phyloP scores from a whole-genome alignment of 1,284 basidiomycete species.

The Retiboletus fuscus region DNA sequence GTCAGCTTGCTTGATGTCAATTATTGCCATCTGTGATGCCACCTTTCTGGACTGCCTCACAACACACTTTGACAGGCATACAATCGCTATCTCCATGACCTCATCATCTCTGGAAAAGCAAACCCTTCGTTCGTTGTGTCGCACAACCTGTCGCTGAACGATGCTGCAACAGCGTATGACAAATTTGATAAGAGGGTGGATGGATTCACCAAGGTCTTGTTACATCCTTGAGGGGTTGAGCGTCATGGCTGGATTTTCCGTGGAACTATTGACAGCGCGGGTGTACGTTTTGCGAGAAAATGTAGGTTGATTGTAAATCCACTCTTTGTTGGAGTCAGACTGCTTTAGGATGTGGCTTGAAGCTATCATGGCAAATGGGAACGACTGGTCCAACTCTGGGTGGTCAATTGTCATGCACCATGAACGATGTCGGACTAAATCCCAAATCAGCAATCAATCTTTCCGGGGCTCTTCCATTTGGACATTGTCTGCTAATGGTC shows the following conservation, averaged over 20 bases:
- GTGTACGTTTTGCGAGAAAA: background rate
- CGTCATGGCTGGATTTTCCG: background rate
- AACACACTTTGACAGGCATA: slow-evolving; percentile 1
- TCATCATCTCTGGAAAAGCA: slow-evolving; percentile 18
- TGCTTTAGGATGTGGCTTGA: too few species aligned
- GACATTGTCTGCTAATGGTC: too few species aligned
- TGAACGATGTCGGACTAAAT: too few species aligned
- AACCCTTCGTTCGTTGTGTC: slow-evolving; percentile 21
- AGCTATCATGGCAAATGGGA: too few species aligned
- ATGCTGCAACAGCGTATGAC: slow-evolving; percentile 18
- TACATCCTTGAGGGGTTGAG: slow-evolving; percentile 19
- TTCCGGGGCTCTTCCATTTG: too few species aligned
- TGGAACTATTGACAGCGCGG: too few species aligned
- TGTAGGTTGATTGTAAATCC: background rate
- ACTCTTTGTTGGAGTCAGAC: too few species aligned
- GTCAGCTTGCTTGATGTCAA: too few species aligned
- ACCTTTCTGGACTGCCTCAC: too few species aligned
- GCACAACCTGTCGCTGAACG: slow-evolving; percentile 13
- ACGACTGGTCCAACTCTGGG: too few species aligned
- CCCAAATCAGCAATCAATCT: too few species aligned
- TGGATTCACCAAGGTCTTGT: slow-evolving; percentile 19
- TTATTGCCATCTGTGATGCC: background rate
- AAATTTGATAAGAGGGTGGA: slow-evolving; percentile 24
- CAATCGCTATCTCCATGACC: slow-evolving; percentile 21
- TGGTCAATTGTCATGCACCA: too few species aligned